Evolutionary conservation across 257 asterid species (phyloP).

Genomic region (Solanum stenotomum): DNA sequence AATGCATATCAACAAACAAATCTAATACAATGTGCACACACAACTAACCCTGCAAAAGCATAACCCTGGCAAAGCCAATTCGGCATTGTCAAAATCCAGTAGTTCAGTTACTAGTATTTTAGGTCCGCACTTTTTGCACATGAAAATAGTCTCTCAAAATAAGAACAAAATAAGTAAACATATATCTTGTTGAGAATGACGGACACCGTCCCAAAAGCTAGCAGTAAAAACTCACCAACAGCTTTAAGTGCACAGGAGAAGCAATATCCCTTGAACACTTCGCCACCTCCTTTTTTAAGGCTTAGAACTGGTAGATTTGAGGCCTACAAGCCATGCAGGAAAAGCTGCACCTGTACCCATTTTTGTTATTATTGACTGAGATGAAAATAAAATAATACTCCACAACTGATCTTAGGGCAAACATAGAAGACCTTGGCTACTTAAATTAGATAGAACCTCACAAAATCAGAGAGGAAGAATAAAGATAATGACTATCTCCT

Average conservation of each 20-base stretch:
- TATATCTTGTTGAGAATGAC: neutral
- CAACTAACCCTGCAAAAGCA: no score
- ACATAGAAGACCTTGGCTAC: neutral
- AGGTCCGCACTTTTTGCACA: no score
- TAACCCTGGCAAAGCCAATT: no score
- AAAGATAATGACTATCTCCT: neutral
- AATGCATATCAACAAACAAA: no score
- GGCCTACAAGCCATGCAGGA: neutral
- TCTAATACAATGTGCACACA: no score
- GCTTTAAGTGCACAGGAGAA: neutral
- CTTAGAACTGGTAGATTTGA: neutral
- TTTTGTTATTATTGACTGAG: neutral
- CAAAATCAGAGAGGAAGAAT: neutral
- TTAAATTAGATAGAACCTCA: neutral
- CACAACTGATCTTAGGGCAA: neutral
- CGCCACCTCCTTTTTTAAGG: neutral
- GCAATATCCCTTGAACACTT: neutral
- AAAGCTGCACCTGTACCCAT: neutral
- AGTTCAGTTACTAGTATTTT: no score
- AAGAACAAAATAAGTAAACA: no score
- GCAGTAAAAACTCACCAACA: neutral
- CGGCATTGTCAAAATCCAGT: no score
- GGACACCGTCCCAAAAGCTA: neutral
- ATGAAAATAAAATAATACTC: neutral
- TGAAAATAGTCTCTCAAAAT: no score